These are phyloP conservation scores for Boletus eberwhitei DNA, from an alignment of 768 basidiomycete species.

Conservation along the genomic window DNA sequence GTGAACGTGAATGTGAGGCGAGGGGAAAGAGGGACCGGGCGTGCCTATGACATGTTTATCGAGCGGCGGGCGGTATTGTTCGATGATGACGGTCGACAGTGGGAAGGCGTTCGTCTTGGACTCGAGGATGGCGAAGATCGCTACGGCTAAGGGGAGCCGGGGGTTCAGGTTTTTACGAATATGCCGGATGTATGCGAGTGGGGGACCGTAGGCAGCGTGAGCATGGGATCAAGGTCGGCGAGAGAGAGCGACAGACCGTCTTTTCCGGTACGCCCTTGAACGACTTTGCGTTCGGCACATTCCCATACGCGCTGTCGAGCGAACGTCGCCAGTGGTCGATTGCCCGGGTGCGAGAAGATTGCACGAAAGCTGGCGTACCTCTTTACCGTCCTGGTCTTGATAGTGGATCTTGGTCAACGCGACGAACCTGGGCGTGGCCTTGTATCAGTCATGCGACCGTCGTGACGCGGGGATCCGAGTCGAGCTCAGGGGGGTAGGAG, in stretches of 20 bases:
- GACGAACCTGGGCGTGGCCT: conserved; percentile 61
- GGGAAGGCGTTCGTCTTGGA: conserved; percentile 73
- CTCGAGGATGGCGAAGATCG: conserved; percentile 75
- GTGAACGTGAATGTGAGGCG: background rate
- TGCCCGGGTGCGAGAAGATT: background rate
- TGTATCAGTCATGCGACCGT: background rate
- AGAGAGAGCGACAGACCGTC: conserved; percentile 54
- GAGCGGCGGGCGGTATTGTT: conserved; percentile 90
- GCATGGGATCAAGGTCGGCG: background rate
- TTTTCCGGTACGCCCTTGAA: conserved; percentile 69
- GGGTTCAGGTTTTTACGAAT: background rate
- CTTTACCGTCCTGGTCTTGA: conserved; percentile 70
- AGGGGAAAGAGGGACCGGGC: background rate
- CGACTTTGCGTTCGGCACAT: conserved; percentile 80
- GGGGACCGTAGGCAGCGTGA: background rate
- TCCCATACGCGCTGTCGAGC: conserved; percentile 77
- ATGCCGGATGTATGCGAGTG: background rate
- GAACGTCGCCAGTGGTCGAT: background rate
- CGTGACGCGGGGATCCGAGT: background rate
- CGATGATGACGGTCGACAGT: conserved; percentile 77
- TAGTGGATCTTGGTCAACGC: conserved; percentile 80
- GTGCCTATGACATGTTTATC: conserved; percentile 72
- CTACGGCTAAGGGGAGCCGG: conserved; percentile 56
- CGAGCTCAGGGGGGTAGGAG: background rate
- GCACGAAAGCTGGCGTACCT: conserved; percentile 41